Base-by-base conservation (phyloP, 208 protist species). In the Lotmaria passim region DNA sequence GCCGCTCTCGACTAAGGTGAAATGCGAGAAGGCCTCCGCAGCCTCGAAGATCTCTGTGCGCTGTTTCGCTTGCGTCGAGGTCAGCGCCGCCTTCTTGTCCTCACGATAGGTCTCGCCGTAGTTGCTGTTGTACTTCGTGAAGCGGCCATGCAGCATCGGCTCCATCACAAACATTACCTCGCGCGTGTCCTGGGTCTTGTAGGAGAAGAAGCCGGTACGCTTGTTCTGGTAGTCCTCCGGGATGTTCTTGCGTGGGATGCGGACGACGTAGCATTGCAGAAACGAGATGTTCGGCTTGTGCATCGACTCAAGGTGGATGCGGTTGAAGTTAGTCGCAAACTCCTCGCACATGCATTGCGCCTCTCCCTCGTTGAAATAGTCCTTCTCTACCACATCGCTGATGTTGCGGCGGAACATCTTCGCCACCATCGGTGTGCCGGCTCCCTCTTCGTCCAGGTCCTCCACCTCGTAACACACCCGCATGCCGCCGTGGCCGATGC, bases 81-180 rank as follows among this genome's bases (percentile, higher is more conserved):
- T 91, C 30, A 86, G 73, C 30, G 52, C 64, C 0, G 77, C 65
- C 48, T 84, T 82, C 68, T 88, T 91, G 50, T 93, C 87, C 26
- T 93, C 76, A 4, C 65, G 70, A 65, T 92, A 93, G 21, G 69
- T 82, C 56, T 91, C 77, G 11, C 91, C 91, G 78, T 85, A 93
- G 83, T 96, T 96, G 69, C 79, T 94, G 82, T 94, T 96, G 83
- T 96, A 93, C 81, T 96, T 96, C 59, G 86, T 92, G 70, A 93
- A 96, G 52, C 78, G 57, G 2, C 91, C 91, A 34, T 63, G 78
- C n/a, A 96, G 74, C 80, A 90, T 93, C n/a, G 88, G 89, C 76
- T 96, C 88, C 86, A 96, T 95, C 51, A 90, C 79, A 53, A 95
- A 91, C 64, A 93, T 75, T 3, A 93, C 74, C 64, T 93, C 85